Percentiles rank a stretch among this genome's conserved stretches.
phyloP scores from a whole-genome alignment of 2,329 filamentous ascomycete genomes.

The Dactylella cylindrospora region DNA sequence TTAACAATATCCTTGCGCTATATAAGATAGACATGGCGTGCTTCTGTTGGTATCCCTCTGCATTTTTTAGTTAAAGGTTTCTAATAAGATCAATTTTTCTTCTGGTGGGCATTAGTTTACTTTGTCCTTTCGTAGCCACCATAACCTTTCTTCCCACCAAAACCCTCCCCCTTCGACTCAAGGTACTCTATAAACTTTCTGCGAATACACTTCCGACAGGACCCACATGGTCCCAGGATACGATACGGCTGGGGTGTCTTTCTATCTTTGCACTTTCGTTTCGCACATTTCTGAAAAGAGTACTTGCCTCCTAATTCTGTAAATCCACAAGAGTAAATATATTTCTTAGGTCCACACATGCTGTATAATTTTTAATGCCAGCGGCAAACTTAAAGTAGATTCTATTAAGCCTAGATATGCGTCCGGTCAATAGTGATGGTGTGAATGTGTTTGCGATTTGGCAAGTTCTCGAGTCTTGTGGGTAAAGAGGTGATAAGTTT shows the following conservation, averaged over 20 bases:
- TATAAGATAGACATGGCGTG: too few relatives aligned
- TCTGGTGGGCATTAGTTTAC: slow-evolving; percentile 2
- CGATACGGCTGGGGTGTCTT: slow-evolving; percentile 3
- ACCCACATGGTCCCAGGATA: slow-evolving; percentile 11
- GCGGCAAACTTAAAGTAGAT: too few relatives aligned
- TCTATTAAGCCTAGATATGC: too few relatives aligned
- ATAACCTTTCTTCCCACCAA: slow-evolving; percentile 15
- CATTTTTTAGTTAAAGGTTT: too few relatives aligned
- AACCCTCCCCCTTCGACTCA: slow-evolving; percentile 15
- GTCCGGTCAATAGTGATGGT: too few relatives aligned
- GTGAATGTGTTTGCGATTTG: too few relatives aligned
- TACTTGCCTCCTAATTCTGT: slow-evolving; percentile 11
- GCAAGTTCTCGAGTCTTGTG: too few relatives aligned
- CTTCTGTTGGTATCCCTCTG: too few relatives aligned
- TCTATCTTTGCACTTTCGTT: slow-evolving; percentile 8
- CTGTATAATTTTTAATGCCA: background rate
- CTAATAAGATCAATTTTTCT: too few relatives aligned
- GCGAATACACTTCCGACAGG: slow-evolving; percentile 11
- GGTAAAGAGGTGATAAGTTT: too few relatives aligned
- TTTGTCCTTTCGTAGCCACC: slow-evolving; percentile 27
- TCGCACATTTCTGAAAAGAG: slow-evolving; percentile 8
- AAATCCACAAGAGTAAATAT: slow-evolving; percentile 22
- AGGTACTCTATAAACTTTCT: slow-evolving; percentile 8
- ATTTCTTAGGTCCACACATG: slow-evolving; percentile 32
- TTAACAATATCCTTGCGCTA: too few relatives aligned